A percentile compares a stretch with the other conserved stretches of the same genome.
Conservation (phyloP, 768 basidiomycete species). For the Boletus reticuloceps region DNA sequence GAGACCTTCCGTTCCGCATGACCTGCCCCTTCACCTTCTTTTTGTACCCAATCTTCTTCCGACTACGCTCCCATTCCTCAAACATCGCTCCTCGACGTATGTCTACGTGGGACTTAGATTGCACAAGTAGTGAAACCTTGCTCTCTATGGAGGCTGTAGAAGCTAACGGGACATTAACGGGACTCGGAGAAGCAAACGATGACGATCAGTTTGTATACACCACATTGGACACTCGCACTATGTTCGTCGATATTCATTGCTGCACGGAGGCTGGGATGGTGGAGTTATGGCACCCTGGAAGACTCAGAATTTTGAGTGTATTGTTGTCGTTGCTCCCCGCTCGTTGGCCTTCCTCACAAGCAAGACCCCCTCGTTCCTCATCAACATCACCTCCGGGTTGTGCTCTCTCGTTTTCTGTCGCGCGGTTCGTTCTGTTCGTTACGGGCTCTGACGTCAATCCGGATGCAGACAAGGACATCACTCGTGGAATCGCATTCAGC, state of each 20-base stretch:
- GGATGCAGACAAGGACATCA: constrained; percentile 57
- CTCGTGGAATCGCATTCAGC: constrained; percentile 64
- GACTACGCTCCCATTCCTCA: constrained; percentile 41
- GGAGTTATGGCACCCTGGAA: constrained; percentile 66
- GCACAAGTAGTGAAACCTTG: constrained; percentile 47
- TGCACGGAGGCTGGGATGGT: constrained; percentile 58
- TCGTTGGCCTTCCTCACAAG: constrained; percentile 9
- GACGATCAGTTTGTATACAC: constrained; percentile 38
- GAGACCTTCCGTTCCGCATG: constrained; percentile 46
- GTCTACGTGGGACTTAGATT: constrained; percentile 34
- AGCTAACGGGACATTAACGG: constrained; percentile 40
- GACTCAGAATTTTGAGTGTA: constrained; percentile 51
- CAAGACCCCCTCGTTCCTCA: constrained; percentile 20
- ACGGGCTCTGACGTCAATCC: constrained; percentile 84
- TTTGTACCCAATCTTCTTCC: constrained; percentile 52
- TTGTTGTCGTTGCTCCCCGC: constrained; percentile 42
- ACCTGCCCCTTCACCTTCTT: constrained; percentile 38
- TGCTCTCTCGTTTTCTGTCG: constrained; percentile 54
- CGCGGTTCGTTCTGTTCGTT: constrained; percentile 61
- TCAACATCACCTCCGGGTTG: constrained; percentile 54
- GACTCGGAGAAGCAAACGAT: constrained; percentile 50
- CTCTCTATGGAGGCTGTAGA: constrained; percentile 60
- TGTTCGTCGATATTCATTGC: constrained; percentile 45
- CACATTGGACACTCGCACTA: constrained; percentile 41
- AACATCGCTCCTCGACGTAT: constrained; percentile 25